A percentile compares a stretch with the other conserved stretches of the same genome.
These are phyloP conservation scores for Bryoerythrophyllum caledonicum DNA, from an alignment of 225 moss, liverwort and hornwort species.

Conservation along the genomic window DNA sequence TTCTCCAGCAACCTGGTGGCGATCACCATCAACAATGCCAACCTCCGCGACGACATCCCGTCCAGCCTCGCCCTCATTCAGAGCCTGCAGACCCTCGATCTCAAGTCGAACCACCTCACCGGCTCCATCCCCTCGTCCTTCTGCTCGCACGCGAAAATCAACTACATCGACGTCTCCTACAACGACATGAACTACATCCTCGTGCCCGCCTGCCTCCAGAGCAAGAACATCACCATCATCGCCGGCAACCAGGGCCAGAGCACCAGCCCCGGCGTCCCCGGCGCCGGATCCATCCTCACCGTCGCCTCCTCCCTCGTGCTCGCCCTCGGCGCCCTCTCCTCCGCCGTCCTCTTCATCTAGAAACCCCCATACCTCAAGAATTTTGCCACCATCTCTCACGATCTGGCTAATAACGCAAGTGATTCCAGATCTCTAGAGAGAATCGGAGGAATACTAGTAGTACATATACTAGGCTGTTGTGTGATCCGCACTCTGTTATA, in stretches of 20 bases:
- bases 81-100: slow-evolving; percentile 41
- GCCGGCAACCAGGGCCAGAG: slow-evolving; percentile 41
- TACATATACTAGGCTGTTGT: not conserved
- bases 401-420: slow-evolving; percentile 22
- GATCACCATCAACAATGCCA: slow-evolving; percentile 54
- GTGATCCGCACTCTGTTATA: slow-evolving; percentile 5
- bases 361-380: too few relatives aligned
- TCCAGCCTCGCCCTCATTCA: slow-evolving; percentile 42
- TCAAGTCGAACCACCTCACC: slow-evolving; percentile 48
- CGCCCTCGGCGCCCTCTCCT: slow-evolving; percentile 24
- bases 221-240: slow-evolving; percentile 42
- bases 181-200: slow-evolving; percentile 52
- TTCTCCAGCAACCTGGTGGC: slow-evolving; percentile 39
- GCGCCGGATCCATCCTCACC: slow-evolving; percentile 27
- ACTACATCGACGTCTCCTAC: slow-evolving; percentile 56
- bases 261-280: slow-evolving; percentile 35
- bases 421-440: slow-evolving; percentile 11
- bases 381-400: slow-evolving; percentile 28
- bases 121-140: slow-evolving; percentile 54
- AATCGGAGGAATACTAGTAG: not conserved
- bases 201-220: slow-evolving; percentile 41
- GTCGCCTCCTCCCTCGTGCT: slow-evolving; percentile 26
- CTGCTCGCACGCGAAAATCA: slow-evolving; percentile 29
- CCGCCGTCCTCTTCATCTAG: slow-evolving; percentile 26
- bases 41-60: slow-evolving; percentile 53